These are phyloP conservation scores for Astrothelium macrocarpum DNA, from an alignment of 495 filamentous ascomycete species.

Conservation along the genomic window DNA sequence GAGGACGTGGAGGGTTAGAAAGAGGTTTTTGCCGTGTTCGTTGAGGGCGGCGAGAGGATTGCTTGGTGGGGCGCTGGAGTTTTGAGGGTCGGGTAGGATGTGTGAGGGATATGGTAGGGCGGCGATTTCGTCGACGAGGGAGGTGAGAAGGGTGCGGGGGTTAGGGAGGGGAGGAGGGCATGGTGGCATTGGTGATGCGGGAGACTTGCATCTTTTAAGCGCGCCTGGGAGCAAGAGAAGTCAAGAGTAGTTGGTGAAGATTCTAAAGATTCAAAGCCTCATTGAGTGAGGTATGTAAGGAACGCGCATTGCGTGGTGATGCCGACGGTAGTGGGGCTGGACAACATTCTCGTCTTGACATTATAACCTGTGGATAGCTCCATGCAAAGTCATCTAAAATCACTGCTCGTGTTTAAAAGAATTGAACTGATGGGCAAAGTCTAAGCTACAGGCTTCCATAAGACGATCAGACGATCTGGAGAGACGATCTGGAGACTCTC, in stretches of 20 bases:
- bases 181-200: neutral
- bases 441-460: constrained; percentile 1
- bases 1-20: constrained; percentile 56
- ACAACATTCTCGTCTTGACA: no score
- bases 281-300: no score
- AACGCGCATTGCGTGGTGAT: no score
- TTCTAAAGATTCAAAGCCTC: no score
- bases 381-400: neutral
- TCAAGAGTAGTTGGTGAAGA: no score
- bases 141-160: constrained; percentile 21
- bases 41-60: constrained; percentile 11
- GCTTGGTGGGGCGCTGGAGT: neutral
- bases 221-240: no score
- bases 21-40: constrained; percentile 24
- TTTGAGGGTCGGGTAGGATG: neutral
- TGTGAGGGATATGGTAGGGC: neutral
- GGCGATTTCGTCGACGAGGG: constrained; percentile 15
- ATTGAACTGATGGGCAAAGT: neutral
- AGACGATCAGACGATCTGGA: neutral
- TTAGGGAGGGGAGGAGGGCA: neutral
- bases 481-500: no score
- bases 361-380: no score
- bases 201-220: neutral
- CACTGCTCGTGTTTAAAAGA: neutral
- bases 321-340: no score